Percentiles rank a stretch among this genome's conserved stretches.
Conservation (phyloP, 345 rosid species). For the Hevea brasiliensis region DNA sequence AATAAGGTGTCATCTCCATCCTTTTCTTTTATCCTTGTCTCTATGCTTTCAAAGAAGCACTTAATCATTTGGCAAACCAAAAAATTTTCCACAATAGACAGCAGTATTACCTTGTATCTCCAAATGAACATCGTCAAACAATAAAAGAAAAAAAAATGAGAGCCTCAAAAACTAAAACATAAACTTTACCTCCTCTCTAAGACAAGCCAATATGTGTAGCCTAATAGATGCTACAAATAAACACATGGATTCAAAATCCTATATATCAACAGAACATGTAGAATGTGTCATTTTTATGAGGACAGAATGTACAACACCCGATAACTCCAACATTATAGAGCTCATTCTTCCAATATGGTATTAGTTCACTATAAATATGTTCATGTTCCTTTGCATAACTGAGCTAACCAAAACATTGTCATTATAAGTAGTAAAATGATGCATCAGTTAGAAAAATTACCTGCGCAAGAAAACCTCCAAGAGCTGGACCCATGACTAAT, state of each 20-base stretch:
- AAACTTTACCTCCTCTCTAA: no score
- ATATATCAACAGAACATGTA: background rate
- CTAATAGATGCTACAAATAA: background rate
- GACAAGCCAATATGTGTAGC: background rate
- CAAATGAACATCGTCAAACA: no score
- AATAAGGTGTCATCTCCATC: no score
- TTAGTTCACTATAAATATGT: background rate
- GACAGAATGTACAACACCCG: background rate
- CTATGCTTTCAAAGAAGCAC: no score
- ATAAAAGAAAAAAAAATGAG: no score
- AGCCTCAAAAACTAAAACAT: no score
- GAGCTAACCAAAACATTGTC: background rate
- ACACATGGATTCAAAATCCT: background rate
- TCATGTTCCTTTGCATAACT: background rate
- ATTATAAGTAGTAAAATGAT: background rate
- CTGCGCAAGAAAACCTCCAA: constrained; percentile 87
- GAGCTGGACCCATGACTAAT: constrained; percentile 73
- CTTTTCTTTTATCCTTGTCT: no score
- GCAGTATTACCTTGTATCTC: no score
- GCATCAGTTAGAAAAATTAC: constrained; percentile 31
- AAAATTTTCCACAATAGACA: no score
- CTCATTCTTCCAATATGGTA: background rate
- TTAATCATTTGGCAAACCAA: no score
- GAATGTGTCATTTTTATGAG: background rate
- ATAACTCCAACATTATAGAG: background rate